phyloP scores from a whole-genome alignment of 2,329 filamentous ascomycete species.

The Aspergillus latus region DNA sequence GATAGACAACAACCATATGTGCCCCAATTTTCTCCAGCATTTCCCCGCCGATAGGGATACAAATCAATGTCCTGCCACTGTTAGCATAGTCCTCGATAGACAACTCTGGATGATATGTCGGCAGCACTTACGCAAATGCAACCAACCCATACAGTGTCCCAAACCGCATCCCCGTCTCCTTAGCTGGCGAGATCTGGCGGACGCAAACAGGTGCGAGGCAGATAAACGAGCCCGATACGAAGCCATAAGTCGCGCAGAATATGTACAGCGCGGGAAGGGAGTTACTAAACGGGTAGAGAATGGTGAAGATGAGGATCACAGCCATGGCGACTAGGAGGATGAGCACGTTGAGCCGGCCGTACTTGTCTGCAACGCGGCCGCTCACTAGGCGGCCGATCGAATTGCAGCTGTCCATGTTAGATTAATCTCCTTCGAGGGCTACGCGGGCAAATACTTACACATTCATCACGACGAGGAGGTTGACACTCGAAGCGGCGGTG shows the following conservation, averaged over 20 bases:
- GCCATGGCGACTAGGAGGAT: conserved; percentile 37
- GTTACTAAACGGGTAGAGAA: conserved; percentile 36
- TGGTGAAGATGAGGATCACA: conserved; percentile 41
- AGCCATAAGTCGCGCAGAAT: conserved; percentile 48
- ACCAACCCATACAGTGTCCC: conserved; percentile 53
- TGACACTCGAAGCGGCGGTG: conserved; percentile 30
- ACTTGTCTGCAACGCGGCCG: conserved; percentile 45
- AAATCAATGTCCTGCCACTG: conserved; percentile 41
- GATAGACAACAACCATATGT: conserved; percentile 47
- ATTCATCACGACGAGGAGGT: conserved; percentile 41
- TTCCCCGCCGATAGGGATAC: conserved; percentile 50
- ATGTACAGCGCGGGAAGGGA: conserved; percentile 41
- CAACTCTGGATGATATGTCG: background rate
- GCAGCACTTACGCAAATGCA: conserved; percentile 42
- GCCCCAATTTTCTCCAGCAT: conserved; percentile 51
- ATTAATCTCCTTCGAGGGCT: too few relatives aligned
- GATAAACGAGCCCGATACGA: conserved; percentile 50
- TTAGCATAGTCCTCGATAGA: background rate
- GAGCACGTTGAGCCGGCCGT: conserved; percentile 51
- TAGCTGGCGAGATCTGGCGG: conserved; percentile 49
- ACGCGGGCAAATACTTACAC: conserved; percentile 22
- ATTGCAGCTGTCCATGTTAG: conserved; percentile 31
- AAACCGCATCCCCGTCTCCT: conserved; percentile 50
- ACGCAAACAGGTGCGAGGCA: conserved; percentile 49
- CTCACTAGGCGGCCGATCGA: conserved; percentile 48